A percentile compares a stretch with the other conserved stretches of the same genome.
Evolutionary conservation across 2,329 filamentous ascomycete species (phyloP).

Genomic region (Trichoderma gracile): DNA sequence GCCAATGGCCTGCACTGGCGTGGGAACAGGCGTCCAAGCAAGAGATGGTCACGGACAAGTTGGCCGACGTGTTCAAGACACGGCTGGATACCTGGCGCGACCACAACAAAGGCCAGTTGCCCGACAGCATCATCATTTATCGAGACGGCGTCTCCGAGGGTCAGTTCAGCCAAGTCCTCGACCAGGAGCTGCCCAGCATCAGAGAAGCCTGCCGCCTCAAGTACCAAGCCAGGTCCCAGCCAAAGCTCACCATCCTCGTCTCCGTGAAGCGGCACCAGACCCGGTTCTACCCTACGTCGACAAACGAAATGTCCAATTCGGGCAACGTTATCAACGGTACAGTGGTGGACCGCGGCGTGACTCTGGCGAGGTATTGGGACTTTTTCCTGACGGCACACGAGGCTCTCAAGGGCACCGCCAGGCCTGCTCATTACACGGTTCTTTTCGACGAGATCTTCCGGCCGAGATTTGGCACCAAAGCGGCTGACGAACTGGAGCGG

Average conservation of each 20-base stretch:
- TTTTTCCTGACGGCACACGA: conserved; percentile 83
- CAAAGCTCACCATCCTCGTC: conserved; percentile 71
- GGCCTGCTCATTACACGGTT: conserved; percentile 83
- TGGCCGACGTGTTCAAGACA: conserved; percentile 62
- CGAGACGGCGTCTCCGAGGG: conserved; percentile 88
- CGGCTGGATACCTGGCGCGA: conserved; percentile 67
- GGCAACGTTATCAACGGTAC: conserved; percentile 76
- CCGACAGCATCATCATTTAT: conserved; percentile 78
- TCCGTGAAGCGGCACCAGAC: conserved; percentile 90
- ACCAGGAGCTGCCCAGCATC: conserved; percentile 67
- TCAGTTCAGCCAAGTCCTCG: conserved; percentile 70
- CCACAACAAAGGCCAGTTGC: conserved; percentile 56
- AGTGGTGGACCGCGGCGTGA: conserved; percentile 82
- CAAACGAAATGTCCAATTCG: conserved; percentile 48
- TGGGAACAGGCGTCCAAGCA: conserved; percentile 64
- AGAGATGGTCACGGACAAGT: conserved; percentile 67
- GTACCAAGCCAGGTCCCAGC: conserved; percentile 57
- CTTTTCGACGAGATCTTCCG: conserved; percentile 69
- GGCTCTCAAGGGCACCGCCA: conserved; percentile 78
- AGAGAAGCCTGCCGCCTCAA: conserved; percentile 61
- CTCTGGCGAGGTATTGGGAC: conserved; percentile 73
- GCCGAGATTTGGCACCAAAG: conserved; percentile 37
- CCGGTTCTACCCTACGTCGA: conserved; percentile 73
- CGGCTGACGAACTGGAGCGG: conserved; percentile 69
- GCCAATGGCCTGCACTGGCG: conserved; percentile 76